Evolutionary conservation across 306 rosid genomes (phyloP), one percentile per base, ranked within the genome.

Genomic region (Citrullus mucosospermus): DNA sequence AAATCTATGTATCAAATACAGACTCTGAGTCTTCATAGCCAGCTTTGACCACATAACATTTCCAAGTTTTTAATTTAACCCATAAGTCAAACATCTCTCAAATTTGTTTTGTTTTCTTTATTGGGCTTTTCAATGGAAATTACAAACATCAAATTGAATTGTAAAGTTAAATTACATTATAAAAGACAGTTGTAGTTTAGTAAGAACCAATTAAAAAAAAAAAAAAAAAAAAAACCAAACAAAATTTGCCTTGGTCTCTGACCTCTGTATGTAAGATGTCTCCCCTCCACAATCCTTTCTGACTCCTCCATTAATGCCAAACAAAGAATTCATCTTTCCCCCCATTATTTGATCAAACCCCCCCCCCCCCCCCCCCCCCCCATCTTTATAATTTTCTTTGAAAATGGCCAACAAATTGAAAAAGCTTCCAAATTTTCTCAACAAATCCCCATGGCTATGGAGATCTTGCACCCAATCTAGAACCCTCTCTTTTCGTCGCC

Each of bases 391-490:
- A 4, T 25, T 11, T 12, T 48, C 54, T 7, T 25, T 34, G 4
- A 7, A 25, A 36, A 73, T 73, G 78, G 62, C 43, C 30, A 74
- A 74, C 43, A 74, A 74, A 53, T 15, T 53, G 63, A 74, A 68
- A 39, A 68, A 74, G 48, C 78, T 74, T 74, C 78, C 48, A 0
- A 22, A 46, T 51, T 30, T 74, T 6, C 50, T 74, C 30, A 36
- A 39, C 28, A 74, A 80, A 74, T 70, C 85, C 10, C 85, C 84
- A 39, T 90, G 93, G 91, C 81, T 89, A 14, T 94, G 90, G 93
- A 94, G 90, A 2, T 87, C 90, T 20, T 90, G 95, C 76, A 65
- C 89, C 50, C 97, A 88, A 77, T 83, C 97, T 16, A 85, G 86
- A 86, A 92, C 97, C 53, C 92, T 88, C 61, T 94, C 98, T 6